These are phyloP conservation scores for Hericium erinaceus DNA, from an alignment of 768 basidiomycete genomes.

Conservation along the genomic window DNA sequence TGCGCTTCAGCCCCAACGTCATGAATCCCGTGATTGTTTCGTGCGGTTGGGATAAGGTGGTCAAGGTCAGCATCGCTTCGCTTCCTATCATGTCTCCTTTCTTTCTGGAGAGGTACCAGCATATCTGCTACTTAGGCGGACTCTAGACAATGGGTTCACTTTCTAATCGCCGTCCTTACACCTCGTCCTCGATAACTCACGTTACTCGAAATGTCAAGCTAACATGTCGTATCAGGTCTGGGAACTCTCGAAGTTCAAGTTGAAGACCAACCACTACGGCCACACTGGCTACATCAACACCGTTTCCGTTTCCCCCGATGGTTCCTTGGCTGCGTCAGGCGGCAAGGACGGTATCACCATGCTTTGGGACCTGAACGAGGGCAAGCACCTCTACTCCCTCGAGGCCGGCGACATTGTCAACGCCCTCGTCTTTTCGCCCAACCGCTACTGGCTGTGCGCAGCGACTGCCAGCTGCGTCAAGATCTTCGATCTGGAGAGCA, in stretches of 20 bases:
- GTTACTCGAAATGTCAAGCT: background rate
- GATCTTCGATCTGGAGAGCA: conserved; percentile 99
- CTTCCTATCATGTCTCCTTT: background rate
- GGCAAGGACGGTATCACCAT: conserved; percentile 99
- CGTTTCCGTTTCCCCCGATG: conserved; percentile 96
- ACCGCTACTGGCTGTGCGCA: conserved; percentile 99
- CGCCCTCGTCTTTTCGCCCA: conserved; percentile 98
- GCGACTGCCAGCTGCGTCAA: conserved; percentile 96
- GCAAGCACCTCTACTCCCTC: conserved; percentile 99
- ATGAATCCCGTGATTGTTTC: conserved; percentile 98
- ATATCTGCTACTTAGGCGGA: conserved; percentile 50
- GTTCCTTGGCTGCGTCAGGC: conserved; percentile 96
- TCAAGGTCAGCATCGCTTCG: conserved; percentile 64
- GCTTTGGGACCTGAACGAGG: conserved; percentile 99
- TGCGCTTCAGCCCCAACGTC: conserved; percentile 97
- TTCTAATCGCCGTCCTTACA: conserved; percentile 70
- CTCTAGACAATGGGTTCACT: conserved; percentile 44
- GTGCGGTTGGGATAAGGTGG: conserved; percentile 99
- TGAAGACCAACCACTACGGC: conserved; percentile 99
- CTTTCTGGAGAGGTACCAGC: conserved; percentile 30
- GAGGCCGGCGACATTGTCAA: conserved; percentile 99
- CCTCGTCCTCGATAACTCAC: background rate
- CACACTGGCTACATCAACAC: conserved; percentile 99
- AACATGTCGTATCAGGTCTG: conserved; percentile 62
- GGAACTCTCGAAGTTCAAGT: conserved; percentile 99